Base-by-base conservation (phyloP, 116 monocot genomes). In the Thalassia testudinum region DNA sequence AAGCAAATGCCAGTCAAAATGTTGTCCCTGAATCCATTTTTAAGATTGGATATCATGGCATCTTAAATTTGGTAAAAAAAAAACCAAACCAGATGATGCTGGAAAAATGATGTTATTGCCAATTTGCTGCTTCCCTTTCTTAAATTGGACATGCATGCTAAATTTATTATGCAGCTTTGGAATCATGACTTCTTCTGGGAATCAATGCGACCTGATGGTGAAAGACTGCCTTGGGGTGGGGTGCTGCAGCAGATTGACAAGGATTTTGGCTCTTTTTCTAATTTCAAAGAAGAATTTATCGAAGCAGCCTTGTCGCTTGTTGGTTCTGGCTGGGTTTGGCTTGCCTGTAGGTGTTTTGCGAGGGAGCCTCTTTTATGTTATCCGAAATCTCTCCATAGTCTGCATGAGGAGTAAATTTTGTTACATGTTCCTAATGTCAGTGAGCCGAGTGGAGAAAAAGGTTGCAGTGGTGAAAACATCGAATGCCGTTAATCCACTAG, bases 111-210 rank as follows among this genome's bases (percentile, higher is more conserved):
- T n/a, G n/a, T n/a, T n/a, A n/a, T n/a, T n/a, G n/a, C n/a, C n/a
- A n/a, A n/a, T n/a, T n/a, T n/a, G n/a, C n/a, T n/a, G n/a, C n/a
- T n/a, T n/a, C n/a, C n/a, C n/a, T n/a, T n/a, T n/a, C n/a, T n/a
- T n/a, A n/a, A n/a, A n/a, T n/a, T n/a, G n/a, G n/a, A n/a, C n/a
- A n/a, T n/a, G n/a, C n/a, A n/a, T n/a, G n/a, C n/a, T n/a, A 43
- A 42, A 62, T 29, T 40, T 49, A 18, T 37, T 11, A 21, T 69
- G 29, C 65, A 87, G 87, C 62, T 84, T 0, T 93, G 93, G 93
- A 93, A 87, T 67, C 93, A 93, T 62, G 84, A 93, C 54, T 93
- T 93, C 70, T 93, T 93, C 60, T 93, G 93, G 93, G 93, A 93
- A 70, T 93, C 93, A 52, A 76, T 93, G 75, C 87, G 87, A 73